Evolutionary conservation across 352 stramenopile species (phyloP), one percentile per base, ranked within the genome.

Genomic region (Pythium pyrilobum): DNA sequence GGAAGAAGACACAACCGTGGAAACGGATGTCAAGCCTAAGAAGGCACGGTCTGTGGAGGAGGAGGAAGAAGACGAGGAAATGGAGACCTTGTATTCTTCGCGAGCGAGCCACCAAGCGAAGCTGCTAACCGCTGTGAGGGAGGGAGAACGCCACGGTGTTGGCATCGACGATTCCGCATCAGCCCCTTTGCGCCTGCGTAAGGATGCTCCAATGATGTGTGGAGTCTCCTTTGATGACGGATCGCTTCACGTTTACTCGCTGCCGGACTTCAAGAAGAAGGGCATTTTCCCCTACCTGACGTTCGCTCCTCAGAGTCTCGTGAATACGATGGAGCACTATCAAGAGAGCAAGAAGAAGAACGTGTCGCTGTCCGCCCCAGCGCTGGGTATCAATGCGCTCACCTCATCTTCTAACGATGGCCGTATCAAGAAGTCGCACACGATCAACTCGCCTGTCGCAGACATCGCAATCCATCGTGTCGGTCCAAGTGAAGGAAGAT

Each of bases 381-480:
- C 71, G 20, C 67, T 94, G 11, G 84, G 84, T 15, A 69, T 94
- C 21, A 88, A 89, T 28, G 74, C 78, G 9, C 80, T 74, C 9
- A 78, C 75, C 6, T 80, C 75, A 21, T 77, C 74, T 12, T 77
- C 79, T 5, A 92, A 89, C 28, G 80, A 94, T 27, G 77, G 77
- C 0, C 72, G 77, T 20, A 89, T 89, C 51, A 88, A 89, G 52
- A 92, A 90, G 20, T 85, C 80, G 0, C 78, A 89, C 51, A 81
- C 81, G 6, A 75, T 89, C 47, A 87, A 92, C 55, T 92, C 84
- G 0, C 84, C 84, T 0, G 77, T 94, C 25, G 84, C 84, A 13
- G 84, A 94, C 39, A 89, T 94, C 31, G 67, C 74, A 4, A 89
- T 94, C 41, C 81, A 92, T 47, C 79, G 84, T 18, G 67, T 94